Conservation (phyloP, 2,329 filamentous ascomycete genomes). For the Arthrobotrys iridis region DNA sequence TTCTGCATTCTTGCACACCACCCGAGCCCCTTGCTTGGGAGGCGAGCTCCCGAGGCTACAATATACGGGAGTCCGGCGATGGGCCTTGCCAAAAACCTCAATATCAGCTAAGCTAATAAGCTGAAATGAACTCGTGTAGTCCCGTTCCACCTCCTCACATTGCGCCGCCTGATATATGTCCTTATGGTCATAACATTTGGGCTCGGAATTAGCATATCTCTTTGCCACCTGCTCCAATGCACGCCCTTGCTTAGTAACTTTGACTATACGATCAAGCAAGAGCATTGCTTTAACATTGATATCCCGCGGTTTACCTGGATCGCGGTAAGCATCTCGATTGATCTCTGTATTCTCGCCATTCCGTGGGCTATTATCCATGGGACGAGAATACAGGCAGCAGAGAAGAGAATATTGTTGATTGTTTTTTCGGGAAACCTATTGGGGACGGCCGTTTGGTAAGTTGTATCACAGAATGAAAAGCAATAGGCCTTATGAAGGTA, state of each 20-base stretch:
- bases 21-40: conserved; percentile 23
- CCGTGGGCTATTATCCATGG: conserved; percentile 57
- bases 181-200: conserved; percentile 57
- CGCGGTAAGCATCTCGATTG: conserved; percentile 58
- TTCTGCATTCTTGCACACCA: conserved; percentile 6
- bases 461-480: neutral
- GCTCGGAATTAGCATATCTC: conserved; percentile 55
- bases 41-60: neutral
- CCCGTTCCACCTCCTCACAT: conserved; percentile 55
- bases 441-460: conserved; percentile 59
- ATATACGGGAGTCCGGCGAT: neutral
- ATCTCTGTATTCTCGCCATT: conserved; percentile 57
- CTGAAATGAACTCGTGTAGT: conserved; percentile 52
- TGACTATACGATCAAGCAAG: conserved; percentile 54
- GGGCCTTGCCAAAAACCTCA: neutral
- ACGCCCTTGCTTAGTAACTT: conserved; percentile 59
- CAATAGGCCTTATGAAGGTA: neutral
- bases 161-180: conserved; percentile 56
- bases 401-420: conserved; percentile 58
- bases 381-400: conserved; percentile 56
- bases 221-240: conserved; percentile 58
- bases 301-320: conserved; percentile 59
- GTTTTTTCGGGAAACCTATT: conserved; percentile 59
- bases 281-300: conserved; percentile 58
- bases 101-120: neutral